Percentiles rank a stretch among this genome's conserved stretches.
Evolutionary conservation across 164 flowering plant genomes (phyloP).

Genomic region (Chimonanthus salicifolius): DNA sequence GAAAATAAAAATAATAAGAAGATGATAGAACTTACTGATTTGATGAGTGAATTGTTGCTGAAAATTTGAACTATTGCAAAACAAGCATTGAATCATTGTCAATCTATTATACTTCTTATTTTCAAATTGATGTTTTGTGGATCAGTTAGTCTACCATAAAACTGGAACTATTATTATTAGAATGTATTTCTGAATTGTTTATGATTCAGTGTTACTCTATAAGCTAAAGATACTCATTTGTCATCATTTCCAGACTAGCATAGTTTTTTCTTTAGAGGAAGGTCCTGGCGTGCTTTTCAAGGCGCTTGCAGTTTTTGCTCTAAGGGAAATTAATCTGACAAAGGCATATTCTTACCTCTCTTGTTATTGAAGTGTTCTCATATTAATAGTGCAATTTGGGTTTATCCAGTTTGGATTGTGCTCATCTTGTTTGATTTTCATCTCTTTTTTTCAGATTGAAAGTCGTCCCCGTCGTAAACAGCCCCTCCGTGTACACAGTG

Average conservation of each 20-base stretch:
- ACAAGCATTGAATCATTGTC: not conserved
- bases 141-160: not conserved
- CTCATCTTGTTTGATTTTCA: not conserved
- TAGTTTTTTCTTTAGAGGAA: conserved; percentile 87
- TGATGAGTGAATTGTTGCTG: too few relatives aligned
- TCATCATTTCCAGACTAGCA: conserved; percentile 62
- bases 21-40: too few relatives aligned
- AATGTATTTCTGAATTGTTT: not conserved
- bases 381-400: not conserved
- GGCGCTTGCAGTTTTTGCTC: conserved; percentile 87
- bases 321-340: conserved; percentile 75
- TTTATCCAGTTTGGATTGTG: not conserved
- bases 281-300: conserved; percentile 92
- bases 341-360: conserved; percentile 39
- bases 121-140: not conserved
- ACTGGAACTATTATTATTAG: not conserved
- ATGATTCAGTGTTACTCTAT: too few relatives aligned
- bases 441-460: conserved; percentile 57
- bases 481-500: conserved; percentile 45
- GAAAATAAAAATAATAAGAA: too few relatives aligned
- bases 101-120: not conserved
- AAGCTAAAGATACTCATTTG: conserved; percentile 3
- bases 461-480: conserved; percentile 76
- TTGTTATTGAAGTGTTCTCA: not conserved
- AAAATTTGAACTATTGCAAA: too few relatives aligned